Evolutionary conservation across 441 rosid genomes (phyloP).

Genomic region (Geranium incanum): DNA sequence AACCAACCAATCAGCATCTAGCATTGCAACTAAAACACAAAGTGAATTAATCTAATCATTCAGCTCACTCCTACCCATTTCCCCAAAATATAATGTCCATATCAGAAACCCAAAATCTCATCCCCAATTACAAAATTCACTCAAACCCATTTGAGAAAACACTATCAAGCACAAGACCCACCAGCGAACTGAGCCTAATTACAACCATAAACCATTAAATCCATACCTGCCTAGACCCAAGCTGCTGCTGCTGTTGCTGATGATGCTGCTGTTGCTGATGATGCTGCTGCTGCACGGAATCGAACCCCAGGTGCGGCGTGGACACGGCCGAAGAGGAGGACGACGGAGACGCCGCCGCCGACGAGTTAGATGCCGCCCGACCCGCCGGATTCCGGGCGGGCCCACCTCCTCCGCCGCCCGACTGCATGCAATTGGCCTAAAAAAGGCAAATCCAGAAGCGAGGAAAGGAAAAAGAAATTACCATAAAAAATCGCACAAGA

Average conservation of each 20-base stretch:
- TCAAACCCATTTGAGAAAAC: constrained; percentile 13
- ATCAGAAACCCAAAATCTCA: background rate
- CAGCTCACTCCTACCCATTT: constrained; percentile 16
- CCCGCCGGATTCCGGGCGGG: constrained; percentile 40
- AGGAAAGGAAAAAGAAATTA: constrained; percentile 18
- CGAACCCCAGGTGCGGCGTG: constrained; percentile 55
- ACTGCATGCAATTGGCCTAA: constrained; percentile 57
- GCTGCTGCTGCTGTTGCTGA: constrained; percentile 33
- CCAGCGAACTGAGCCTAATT: constrained; percentile 19
- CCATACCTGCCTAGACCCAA: constrained; percentile 67
- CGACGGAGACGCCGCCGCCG: constrained; percentile 82
- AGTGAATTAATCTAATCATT: constrained; percentile 31
- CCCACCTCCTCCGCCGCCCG: constrained; percentile 73
- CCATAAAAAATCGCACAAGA: constrained; percentile 24
- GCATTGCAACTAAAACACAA: constrained; percentile 10
- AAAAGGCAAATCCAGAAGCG: constrained; percentile 19
- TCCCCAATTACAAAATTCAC: constrained; percentile 2
- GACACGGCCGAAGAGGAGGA: constrained; percentile 93
- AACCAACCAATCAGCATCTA: constrained; percentile 15
- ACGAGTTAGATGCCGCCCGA: constrained; percentile 73
- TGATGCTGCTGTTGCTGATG: constrained; percentile 56
- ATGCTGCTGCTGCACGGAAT: constrained; percentile 55
- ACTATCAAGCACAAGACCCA: constrained; percentile 15
- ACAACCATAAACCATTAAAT: background rate
- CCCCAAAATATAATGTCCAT: constrained; percentile 8